phyloP scores from a whole-genome alignment of 2,329 filamentous ascomycete genomes.

The Trichoderma pleuroti region DNA sequence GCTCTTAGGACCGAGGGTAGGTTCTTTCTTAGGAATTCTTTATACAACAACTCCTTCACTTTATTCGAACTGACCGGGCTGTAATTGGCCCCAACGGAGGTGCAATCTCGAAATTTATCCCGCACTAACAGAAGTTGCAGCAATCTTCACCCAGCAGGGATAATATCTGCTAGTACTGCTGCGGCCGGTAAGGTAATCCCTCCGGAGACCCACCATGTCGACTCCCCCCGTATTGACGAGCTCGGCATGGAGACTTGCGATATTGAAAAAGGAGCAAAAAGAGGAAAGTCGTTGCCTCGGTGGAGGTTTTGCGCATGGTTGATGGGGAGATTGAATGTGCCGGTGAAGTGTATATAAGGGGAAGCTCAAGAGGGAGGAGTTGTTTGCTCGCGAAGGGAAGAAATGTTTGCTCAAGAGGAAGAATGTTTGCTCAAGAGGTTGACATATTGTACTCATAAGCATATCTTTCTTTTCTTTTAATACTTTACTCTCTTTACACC shows the following conservation, averaged over 20 bases:
- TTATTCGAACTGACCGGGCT: no score
- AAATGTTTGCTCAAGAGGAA: no score
- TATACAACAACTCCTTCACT: neutral
- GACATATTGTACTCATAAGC: neutral
- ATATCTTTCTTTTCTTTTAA: neutral
- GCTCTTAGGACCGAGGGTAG: neutral
- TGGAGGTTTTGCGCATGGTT: neutral
- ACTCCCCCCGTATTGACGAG: neutral
- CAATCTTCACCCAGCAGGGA: neutral
- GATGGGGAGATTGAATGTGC: neutral
- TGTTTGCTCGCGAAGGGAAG: no score
- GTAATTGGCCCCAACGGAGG: neutral
- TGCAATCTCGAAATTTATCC: neutral
- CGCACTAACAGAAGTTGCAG: neutral
- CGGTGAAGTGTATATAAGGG: neutral
- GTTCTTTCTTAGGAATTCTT: neutral
- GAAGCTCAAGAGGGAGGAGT: no score
- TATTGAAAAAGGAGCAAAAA: neutral
- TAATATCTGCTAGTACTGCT: neutral
- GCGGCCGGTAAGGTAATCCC: neutral
- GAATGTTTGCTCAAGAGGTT: no score
- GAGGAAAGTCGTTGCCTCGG: neutral
- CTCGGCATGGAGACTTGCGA: neutral
- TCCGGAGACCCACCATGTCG: neutral
- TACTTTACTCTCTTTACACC: accelerated